Evolutionary conservation across 2,329 filamentous ascomycete species (phyloP), one percentile per base, ranked within the genome.

Genomic region (Microdochium paspali): DNA sequence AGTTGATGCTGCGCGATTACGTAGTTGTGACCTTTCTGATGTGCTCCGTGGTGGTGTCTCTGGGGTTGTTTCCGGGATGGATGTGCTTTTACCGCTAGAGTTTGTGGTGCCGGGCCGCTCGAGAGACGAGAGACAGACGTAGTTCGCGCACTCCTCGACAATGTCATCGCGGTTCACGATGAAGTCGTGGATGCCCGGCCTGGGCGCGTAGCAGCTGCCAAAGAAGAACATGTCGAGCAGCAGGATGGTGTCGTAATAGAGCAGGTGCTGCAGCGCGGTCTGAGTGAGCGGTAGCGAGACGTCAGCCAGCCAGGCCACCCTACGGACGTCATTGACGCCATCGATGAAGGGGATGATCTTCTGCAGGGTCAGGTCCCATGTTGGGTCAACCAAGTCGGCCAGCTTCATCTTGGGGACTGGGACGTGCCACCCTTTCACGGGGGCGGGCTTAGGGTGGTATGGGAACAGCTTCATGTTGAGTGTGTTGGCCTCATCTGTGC

Each of bases 381-480:
- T 82, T 31, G 80, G 73, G 59, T 84, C 69, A 64, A 87, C 71
- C 60, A 87, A 69, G 62, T 80, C 73, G 53, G 70, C 61, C 51
- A 84, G 77, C 55, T 82, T 82, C 61, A 80, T 80, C 63, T 83
- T 84, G 56, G 74, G 74, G 21, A 98, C 79, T 3, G 93, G 93
- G 2, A 98, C 93, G 60, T 97, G 89, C 84, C 88, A 95, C 44
- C 86, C 80, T 58, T 85, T 83, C 47, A 97, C 84, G 3, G 82
- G 75, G 0, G 88, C 82, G 2, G 90, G 90, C 15, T 82, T 79
- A 1, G 82, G 74, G 58, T 91, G 85, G 44, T 87, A 82, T 0
- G 89, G 90, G 64, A 96, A 96, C 45, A 96, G 79, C 68, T 96
- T 96, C 76, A 96, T 87, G 66, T 96, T 95, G 66, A 96, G 83